A percentile compares a stretch with the other conserved stretches of the same genome.
phyloP scores from a whole-genome alignment of 1,139 yeast species.

The Hemisphaericaspora xylanilytica region DNA sequence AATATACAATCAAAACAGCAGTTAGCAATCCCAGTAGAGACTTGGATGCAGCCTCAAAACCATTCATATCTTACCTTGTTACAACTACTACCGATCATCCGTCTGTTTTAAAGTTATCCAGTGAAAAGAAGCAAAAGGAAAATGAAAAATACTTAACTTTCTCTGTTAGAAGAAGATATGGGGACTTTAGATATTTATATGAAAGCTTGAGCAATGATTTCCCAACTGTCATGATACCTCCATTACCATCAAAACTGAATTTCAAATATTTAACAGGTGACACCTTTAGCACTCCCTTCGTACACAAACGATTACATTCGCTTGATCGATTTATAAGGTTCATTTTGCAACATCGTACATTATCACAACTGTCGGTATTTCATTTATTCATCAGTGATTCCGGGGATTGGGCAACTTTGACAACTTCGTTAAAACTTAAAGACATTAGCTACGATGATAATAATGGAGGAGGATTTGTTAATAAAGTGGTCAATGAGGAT shows the following conservation, averaged over 20 bases:
- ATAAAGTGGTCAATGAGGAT: constrained; percentile 54
- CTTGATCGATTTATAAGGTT: constrained; percentile 73
- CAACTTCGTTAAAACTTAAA: constrained; percentile 54
- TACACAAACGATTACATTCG: constrained; percentile 80
- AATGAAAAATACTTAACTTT: constrained; percentile 34
- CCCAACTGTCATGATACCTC: constrained; percentile 87
- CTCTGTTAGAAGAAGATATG: constrained; percentile 71
- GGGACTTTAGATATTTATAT: constrained; percentile 77
- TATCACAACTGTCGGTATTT: constrained; percentile 69
- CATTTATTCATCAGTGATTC: constrained; percentile 74
- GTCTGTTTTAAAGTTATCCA: constrained; percentile 33
- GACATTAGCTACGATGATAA: constrained; percentile 26
- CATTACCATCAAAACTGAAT: constrained; percentile 89
- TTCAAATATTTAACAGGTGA: constrained; percentile 95
- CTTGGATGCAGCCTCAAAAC: constrained; percentile 69
- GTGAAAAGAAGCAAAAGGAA: constrained; percentile 14
- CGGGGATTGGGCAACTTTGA: constrained; percentile 80
- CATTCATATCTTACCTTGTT: constrained; percentile 77
- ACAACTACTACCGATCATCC: constrained; percentile 59
- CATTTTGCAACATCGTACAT: constrained; percentile 67
- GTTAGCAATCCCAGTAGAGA: constrained; percentile 80
- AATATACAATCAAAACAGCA: constrained; percentile 33
- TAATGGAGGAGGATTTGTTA: constrained; percentile 28
- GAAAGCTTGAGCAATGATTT: constrained; percentile 72
- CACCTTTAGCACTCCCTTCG: constrained; percentile 76